Base-by-base conservation (phyloP, 1,284 basidiomycete species). In the Puccinia triticina region DNA sequence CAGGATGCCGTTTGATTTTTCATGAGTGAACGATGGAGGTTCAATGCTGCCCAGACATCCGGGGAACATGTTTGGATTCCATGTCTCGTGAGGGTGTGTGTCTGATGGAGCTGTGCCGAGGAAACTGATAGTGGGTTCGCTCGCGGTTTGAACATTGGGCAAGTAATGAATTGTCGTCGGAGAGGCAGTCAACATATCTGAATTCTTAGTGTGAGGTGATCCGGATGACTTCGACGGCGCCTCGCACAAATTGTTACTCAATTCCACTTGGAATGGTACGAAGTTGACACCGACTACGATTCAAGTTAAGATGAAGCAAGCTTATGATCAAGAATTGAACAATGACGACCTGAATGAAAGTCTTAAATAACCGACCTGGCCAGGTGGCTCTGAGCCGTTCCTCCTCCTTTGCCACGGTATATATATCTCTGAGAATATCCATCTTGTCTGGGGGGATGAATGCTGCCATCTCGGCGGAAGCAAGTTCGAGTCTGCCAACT, bases 341-440 rank as follows among this genome's bases (percentile, higher is more conserved):
- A 29, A 50, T n/a, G 29, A 34, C 1, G 29, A 5, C 26, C 10
- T 32, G 23, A 29, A 21, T 48, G 43, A 72, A 72, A 72, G 43
- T n/a, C 26, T 55, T 23, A 46, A 48, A 71, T 37, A 50, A 80
- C 57, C 23, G 18, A 80, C 78, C 69, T 72, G 69, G 79, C 79
- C 79, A 82, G 26, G 43, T 74, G 23, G 57, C 18, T 74, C 79
- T 40, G 2, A 82, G 59, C 43, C 79, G 53, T 48, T 82, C 80
- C 46, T 88, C 87, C 78, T 88, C 88, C 77, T 88, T 84, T 85
- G 88, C 89, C n/a, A 89, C 88, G 64, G 87, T 86, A 85, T 89
- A 90, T 32, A 90, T 87, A 83, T 89, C 89, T 71, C 88, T 87
- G 5, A 90, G 84, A 82, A 89, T 87, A 32, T 85, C 86, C 72